Evolutionary conservation across 1,284 basidiomycete genomes (phyloP).

Genomic region (Tilletia indica): DNA sequence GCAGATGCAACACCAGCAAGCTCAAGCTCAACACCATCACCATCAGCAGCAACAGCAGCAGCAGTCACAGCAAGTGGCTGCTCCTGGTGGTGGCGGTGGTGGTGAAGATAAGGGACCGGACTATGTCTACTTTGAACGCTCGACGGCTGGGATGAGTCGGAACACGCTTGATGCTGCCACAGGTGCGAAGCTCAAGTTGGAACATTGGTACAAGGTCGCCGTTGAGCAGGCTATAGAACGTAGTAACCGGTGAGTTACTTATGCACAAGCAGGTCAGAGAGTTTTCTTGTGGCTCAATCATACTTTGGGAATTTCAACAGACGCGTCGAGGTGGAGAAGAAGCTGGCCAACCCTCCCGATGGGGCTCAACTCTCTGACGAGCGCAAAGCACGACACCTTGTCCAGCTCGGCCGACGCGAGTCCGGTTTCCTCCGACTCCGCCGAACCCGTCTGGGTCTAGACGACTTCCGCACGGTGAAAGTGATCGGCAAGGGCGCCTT

Average conservation of each 20-base stretch:
- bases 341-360: slow-evolving; percentile 60
- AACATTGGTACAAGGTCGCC: slow-evolving; percentile 94
- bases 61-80: not conserved
- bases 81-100: not conserved
- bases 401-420: slow-evolving; percentile 85
- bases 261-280: not conserved
- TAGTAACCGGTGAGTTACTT: slow-evolving; percentile 67
- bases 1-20: slow-evolving; percentile 26
- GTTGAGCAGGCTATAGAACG: slow-evolving; percentile 87
- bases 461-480: slow-evolving; percentile 94
- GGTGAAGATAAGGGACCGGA: slow-evolving; percentile 61
- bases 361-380: slow-evolving; percentile 63
- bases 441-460: slow-evolving; percentile 85
- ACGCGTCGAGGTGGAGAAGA: slow-evolving; percentile 87
- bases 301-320: slow-evolving; percentile 58
- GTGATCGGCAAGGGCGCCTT: slow-evolving; percentile 99
- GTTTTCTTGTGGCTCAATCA: slow-evolving; percentile 26
- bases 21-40: not conserved
- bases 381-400: slow-evolving; percentile 84
- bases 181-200: slow-evolving; percentile 92
- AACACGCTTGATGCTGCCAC: slow-evolving; percentile 87
- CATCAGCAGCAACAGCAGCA: slow-evolving; percentile 16
- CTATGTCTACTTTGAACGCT: slow-evolving; percentile 94
- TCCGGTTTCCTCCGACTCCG: slow-evolving; percentile 74
- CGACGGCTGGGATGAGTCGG: slow-evolving; percentile 77